Base-by-base conservation (phyloP, 441 rosid genomes). In the Corymbia citriodora region DNA sequence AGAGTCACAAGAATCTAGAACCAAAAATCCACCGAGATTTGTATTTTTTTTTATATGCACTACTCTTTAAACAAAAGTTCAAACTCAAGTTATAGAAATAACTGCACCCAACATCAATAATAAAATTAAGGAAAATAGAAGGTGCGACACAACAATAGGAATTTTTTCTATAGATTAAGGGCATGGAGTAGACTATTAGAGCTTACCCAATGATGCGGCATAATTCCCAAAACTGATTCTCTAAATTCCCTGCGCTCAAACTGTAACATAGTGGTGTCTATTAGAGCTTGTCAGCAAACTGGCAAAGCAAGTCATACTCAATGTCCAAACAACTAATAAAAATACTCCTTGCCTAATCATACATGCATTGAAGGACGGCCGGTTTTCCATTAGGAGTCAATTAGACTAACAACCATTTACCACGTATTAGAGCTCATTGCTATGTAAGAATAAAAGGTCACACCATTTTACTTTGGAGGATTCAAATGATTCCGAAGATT, bases 151-250 rank as follows among this genome's bases (percentile, higher is more conserved):
- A 79, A 23, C 85, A 7, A 23, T 29, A 40, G n/a, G 52, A 79
- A 45, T 79, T 79, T 16, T 74, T 79, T 12, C 23, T 40, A 79
- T 79, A 79, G 85, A 45, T 79, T 40, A 74, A 74, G 83, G 83
- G 50, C 52, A 40, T 74, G 52, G 85, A 11, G n/a, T 40, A 74
- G 83, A 79, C 85, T 40, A 50, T 40, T 40, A 21, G 45, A 45
- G 45, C 94, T 94, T 93, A 98, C 99, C 99, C 99, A 97, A 89
- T 96, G 97, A 95, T 98, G 99, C 3, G 99, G 99, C 99, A 96
- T 94, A 89, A 96, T 98, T 91, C 96, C 96, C 90, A 98, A 96
- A 91, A 98, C 92, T 90, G 99, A 97, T 95, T 98, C 99, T 94
- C 99, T 95, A 90, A 97, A 97, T 90, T 97, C 97, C 96, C 99